Percentiles rank a stretch among this genome's conserved stretches.
phyloP scores from a whole-genome alignment of 768 basidiomycete species.

The Myochromella boudieri region DNA sequence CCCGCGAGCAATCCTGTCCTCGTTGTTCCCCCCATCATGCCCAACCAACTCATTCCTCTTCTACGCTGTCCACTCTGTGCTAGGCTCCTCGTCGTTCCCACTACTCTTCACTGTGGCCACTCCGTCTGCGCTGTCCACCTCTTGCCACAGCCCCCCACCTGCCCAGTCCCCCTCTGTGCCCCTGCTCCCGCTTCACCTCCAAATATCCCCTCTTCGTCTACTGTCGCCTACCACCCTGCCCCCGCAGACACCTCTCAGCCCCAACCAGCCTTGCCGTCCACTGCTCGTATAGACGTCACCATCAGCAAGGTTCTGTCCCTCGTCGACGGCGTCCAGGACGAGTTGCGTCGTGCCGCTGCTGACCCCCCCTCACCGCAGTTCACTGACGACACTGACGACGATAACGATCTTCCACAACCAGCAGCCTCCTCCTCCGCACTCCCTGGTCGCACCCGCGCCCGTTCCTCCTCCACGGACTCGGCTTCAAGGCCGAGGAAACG shows the following conservation, averaged over 20 bases:
- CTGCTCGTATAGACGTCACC: conserved; percentile 47
- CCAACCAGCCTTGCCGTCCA: conserved; percentile 11
- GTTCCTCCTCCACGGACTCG: conserved; percentile 18
- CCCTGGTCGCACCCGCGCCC: neutral
- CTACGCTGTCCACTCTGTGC: conserved; percentile 55
- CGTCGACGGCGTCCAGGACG: conserved; percentile 19
- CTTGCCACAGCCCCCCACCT: conserved; percentile 19
- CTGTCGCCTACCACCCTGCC: conserved; percentile 32
- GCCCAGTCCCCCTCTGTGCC: conserved; percentile 34
- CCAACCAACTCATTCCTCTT: conserved; percentile 18
- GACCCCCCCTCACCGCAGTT: conserved; percentile 8
- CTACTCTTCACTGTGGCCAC: conserved; percentile 82
- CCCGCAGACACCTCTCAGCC: conserved; percentile 14
- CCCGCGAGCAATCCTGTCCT: neutral
- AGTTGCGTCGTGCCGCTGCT: neutral
- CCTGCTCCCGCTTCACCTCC: conserved; percentile 23
- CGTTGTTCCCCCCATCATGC: conserved; percentile 1
- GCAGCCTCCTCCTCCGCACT: conserved; percentile 10
- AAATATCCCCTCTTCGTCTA: conserved; percentile 41
- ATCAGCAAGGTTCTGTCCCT: conserved; percentile 55
- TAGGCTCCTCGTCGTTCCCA: conserved; percentile 57
- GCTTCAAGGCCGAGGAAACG: conserved; percentile 17
- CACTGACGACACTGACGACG: conserved; percentile 23
- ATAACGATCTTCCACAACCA: conserved; percentile 9
- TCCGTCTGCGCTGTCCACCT: conserved; percentile 67